Evolutionary conservation across 2,329 filamentous ascomycete genomes (phyloP).

Genomic region (Phaeosphaeriaceae sp.): DNA sequence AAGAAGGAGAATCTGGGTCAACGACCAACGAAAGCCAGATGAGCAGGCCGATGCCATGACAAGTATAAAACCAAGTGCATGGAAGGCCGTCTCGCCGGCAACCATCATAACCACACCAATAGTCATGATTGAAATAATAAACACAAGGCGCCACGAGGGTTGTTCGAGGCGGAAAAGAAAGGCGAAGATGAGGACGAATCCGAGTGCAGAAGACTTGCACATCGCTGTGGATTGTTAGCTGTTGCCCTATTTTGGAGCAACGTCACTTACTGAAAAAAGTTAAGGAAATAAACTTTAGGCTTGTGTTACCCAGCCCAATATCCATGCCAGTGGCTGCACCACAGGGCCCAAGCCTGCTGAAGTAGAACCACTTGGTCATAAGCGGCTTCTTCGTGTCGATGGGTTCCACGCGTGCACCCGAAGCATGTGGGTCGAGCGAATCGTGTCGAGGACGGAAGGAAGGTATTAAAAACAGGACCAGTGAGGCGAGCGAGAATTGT

Average conservation of each 20-base stretch:
- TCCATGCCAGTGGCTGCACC: constrained; percentile 92
- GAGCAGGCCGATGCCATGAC: constrained; percentile 95
- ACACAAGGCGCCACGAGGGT: constrained; percentile 82
- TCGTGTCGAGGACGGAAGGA: constrained; percentile 73
- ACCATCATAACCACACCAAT: constrained; percentile 97
- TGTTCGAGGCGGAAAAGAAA: constrained; percentile 91
- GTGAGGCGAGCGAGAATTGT: constrained; percentile 79
- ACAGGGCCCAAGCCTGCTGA: constrained; percentile 89
- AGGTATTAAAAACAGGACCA: constrained; percentile 83
- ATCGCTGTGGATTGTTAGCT: constrained; percentile 64
- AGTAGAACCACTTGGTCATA: constrained; percentile 89
- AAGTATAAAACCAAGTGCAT: constrained; percentile 83
- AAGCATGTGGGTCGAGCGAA: constrained; percentile 43
- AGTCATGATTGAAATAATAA: constrained; percentile 92
- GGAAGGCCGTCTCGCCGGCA: constrained; percentile 89
- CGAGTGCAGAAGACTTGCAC: constrained; percentile 97
- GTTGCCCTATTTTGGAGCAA: not conserved
- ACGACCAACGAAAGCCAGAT: constrained; percentile 94
- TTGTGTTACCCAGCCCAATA: constrained; percentile 95
- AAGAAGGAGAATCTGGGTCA: constrained; percentile 95
- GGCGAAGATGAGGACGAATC: constrained; percentile 93
- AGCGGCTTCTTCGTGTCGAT: constrained; percentile 60
- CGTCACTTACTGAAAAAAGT: constrained; percentile 80
- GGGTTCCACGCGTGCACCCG: constrained; percentile 36
- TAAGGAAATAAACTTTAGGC: constrained; percentile 91